phyloP scores from a whole-genome alignment of 2,329 filamentous ascomycete species.

The Beauveria asiatica region DNA sequence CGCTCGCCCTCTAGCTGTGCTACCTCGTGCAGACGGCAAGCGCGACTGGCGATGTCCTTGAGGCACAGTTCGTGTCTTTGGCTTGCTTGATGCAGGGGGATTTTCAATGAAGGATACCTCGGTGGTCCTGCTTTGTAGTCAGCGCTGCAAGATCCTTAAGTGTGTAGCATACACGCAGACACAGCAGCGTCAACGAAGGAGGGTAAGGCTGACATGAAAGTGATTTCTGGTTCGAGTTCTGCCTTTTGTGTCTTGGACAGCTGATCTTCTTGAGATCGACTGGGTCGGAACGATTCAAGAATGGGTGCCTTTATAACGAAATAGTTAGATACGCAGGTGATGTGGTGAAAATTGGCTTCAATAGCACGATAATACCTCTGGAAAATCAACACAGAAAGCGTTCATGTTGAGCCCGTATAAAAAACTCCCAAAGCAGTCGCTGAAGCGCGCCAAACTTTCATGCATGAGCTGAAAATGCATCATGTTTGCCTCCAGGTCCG shows the following conservation, averaged over 20 bases:
- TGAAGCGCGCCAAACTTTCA: constrained; percentile 85
- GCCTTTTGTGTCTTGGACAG: constrained; percentile 18
- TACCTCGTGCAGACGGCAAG: constrained; percentile 36
- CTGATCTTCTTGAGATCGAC: constrained; percentile 48
- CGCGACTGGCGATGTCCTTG: constrained; percentile 38
- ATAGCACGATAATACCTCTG: constrained; percentile 58
- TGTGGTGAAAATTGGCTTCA: neutral
- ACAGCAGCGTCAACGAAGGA: neutral
- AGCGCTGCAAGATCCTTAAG: constrained; percentile 10
- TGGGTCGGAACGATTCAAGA: constrained; percentile 68
- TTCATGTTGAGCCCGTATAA: constrained; percentile 98
- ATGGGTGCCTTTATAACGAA: constrained; percentile 58
- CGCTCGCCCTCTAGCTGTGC: constrained; percentile 24
- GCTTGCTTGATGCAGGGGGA: constrained; percentile 50
- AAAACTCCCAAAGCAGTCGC: constrained; percentile 92
- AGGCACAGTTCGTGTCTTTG: constrained; percentile 36
- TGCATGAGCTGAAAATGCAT: constrained; percentile 97
- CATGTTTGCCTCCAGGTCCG: constrained; percentile 93
- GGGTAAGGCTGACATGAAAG: constrained; percentile 61
- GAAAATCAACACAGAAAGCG: constrained; percentile 96
- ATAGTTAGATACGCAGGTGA: neutral
- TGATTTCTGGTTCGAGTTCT: constrained; percentile 59
- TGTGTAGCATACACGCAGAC: too few relatives aligned
- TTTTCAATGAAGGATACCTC: constrained; percentile 89
- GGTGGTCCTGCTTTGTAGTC: constrained; percentile 56